Evolutionary conservation across 306 rosid species (phyloP), one percentile per base, ranked within the genome.

Genomic region (Pachyrhizus erosus): DNA sequence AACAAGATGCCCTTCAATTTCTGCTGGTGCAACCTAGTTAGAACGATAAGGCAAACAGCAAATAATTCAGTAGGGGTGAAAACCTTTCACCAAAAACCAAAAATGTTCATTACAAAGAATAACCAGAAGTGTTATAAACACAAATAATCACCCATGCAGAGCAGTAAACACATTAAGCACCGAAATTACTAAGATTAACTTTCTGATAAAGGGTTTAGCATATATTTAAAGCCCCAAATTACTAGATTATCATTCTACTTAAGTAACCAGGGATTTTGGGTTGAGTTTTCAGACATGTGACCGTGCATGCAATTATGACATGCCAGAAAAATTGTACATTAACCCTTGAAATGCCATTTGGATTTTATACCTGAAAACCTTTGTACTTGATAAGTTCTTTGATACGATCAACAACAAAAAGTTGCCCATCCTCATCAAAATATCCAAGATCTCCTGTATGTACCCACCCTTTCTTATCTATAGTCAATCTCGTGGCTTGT

Each of bases 391-490:
- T 93, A 79, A 96, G 92, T 85, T 96, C 99, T 85, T 96, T 96
- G 71, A 96, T 89, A 69, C 99, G 90, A 67, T 96, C 99, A 77
- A 96, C 98, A 45, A 93, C 97, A 88, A 54, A 93, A 80, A 96
- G 93, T 13, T 86, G 81, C 37, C 99, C 98, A 0, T 87, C 88
- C 77, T 84, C 97, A 70, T 96, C 92, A 73, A 96, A 87, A 74
- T 93, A 96, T 87, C 99, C 99, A 34, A 96, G 94, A 89, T 96
- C 99, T 80, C 99, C 99, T 0, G 99, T 96, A 86, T 92, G 99
- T 45, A 93, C 91, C 97, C 97, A 96, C 6, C 97, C 97, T 29
- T 81, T 80, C 75, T 84, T 79, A 81, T 93, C 99, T 62, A 89
- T 83, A 26, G 98, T 93, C 80, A 80, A 83, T 64, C 74, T 87